Evolutionary conservation across 225 moss, liverwort and hornwort species (phyloP).

Genomic region (Physcomitrellopsis africana): DNA sequence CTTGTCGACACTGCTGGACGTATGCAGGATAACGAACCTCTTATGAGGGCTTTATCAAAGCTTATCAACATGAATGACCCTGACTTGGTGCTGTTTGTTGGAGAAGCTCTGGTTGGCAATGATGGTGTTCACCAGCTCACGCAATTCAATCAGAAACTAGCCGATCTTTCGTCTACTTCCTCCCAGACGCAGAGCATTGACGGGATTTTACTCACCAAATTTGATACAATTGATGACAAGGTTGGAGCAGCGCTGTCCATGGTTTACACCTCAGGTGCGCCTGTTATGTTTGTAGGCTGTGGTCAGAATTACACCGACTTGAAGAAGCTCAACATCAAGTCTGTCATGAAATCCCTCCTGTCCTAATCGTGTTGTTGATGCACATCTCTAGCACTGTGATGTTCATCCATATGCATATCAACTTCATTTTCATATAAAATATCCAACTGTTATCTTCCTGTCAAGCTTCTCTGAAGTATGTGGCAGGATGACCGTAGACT

Average conservation of each 20-base stretch:
- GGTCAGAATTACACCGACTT: conserved; percentile 95
- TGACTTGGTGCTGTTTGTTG: conserved; percentile 95
- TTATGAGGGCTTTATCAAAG: conserved; percentile 98
- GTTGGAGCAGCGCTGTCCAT: conserved; percentile 97
- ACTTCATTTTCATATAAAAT: neutral
- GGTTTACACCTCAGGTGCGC: conserved; percentile 97
- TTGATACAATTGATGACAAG: conserved; percentile 99
- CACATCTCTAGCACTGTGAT: conserved; percentile 15
- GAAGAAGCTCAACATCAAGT: conserved; percentile 93
- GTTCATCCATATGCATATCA: conserved; percentile 20
- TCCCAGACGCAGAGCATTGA: conserved; percentile 79
- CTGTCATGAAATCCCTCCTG: conserved; percentile 87
- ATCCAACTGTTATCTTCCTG: neutral
- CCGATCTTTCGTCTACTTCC: conserved; percentile 80
- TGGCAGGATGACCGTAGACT: conserved; percentile 12
- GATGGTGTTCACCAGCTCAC: conserved; percentile 97
- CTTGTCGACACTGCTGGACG: conserved; percentile 99
- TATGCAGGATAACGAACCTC: conserved; percentile 99
- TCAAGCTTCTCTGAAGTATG: conserved; percentile 21
- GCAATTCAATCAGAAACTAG: conserved; percentile 96
- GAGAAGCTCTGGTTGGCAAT: conserved; percentile 98
- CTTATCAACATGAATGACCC: conserved; percentile 94
- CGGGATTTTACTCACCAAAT: conserved; percentile 96
- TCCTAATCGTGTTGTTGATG: conserved; percentile 28
- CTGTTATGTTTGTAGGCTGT: conserved; percentile 96